Base-by-base conservation (phyloP, 2,329 filamentous ascomycete species). In the Trichoderma hamatum region DNA sequence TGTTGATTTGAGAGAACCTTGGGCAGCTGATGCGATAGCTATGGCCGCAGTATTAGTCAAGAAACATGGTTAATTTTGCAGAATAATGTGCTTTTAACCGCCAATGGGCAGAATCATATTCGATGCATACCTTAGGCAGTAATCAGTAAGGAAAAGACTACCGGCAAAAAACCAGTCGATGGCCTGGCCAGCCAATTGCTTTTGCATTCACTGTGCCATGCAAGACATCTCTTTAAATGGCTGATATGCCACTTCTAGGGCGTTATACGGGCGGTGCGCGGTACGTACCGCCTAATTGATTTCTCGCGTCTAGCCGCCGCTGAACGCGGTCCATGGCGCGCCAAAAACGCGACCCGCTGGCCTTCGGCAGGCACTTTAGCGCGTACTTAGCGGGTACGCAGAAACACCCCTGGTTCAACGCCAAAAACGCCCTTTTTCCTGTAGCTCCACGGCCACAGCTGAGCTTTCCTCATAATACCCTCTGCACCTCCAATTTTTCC, bases 291-390 rank as follows among this genome's bases (percentile, higher is more conserved):
- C 36, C 7, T 14, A 24, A 46, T 75, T 28, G 26, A 43, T 36
- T 49, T 49, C 34, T 56, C 62, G 62, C 62, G 62, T 64, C 61
- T 46, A 9, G 9, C 34, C 19, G 36, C 36, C 51, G 59, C 55
- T 28, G n/a, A 51, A 67, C 64, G 64, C 64, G 64, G 21, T 61
- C 49, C 56, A 70, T 70, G 71, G 72, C 71, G 70, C 69, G 16
- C 39, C 19, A 67, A 60, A 66, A 70, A 72, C 71, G 67, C 63
- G 52, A 24, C 46, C n/a, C n/a, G 46, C 46, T 43, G 39, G 39
- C 19, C 39, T 43, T 49, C 43, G 36, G 59, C 36, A 30, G 51
- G 39, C 46, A 36, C 21, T n/a, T 30, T 59, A 21, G 56, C 56
- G 56, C 39, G 56, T n/a, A 36, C 28, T 49, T 49, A 49, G 46